A percentile compares a stretch with the other conserved stretches of the same genome.
phyloP scores from a whole-genome alignment of 139 green algal genomes.

The Edaphochlamys debaryana region DNA sequence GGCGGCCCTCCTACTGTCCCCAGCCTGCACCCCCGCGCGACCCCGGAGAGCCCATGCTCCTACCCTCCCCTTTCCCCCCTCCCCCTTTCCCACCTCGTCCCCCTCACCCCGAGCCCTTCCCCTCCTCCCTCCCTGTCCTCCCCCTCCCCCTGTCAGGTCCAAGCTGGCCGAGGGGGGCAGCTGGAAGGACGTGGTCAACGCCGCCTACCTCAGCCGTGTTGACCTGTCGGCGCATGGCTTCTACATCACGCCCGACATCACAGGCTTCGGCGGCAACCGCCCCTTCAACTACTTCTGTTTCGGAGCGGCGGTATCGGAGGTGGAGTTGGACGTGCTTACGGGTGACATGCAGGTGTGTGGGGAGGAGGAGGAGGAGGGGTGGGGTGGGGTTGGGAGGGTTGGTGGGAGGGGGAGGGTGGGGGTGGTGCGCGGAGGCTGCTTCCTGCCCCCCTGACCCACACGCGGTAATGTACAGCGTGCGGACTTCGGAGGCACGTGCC shows the following conservation, averaged over 20 bases:
- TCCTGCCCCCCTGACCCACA: neutral
- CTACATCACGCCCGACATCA: constrained; percentile 93
- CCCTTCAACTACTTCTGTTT: constrained; percentile 95
- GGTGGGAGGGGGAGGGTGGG: neutral
- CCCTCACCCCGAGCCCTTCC: too few relatives aligned
- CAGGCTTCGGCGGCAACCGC: constrained; percentile 75
- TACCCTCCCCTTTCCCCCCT: too few relatives aligned
- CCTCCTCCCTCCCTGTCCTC: too few relatives aligned
- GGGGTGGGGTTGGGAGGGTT: too few relatives aligned
- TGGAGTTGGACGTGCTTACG: constrained; percentile 85
- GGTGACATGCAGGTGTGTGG: constrained; percentile 31
- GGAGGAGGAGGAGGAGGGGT: too few relatives aligned
- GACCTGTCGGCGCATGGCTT: constrained; percentile 96
- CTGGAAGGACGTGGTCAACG: constrained; percentile 74
- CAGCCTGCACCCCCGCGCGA: too few relatives aligned
- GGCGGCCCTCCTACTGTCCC: too few relatives aligned
- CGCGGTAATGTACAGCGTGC: constrained; percentile 85
- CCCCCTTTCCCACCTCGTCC: too few relatives aligned
- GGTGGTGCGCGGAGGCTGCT: too few relatives aligned
- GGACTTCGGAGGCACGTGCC: too few relatives aligned
- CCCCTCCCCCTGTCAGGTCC: too few relatives aligned
- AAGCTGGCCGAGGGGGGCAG: constrained; percentile 17
- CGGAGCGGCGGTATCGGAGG: constrained; percentile 43
- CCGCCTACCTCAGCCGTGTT: constrained; percentile 87
- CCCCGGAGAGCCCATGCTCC: too few relatives aligned